Conservation (phyloP, 805 yeast species). For the Candida ulmi region DNA sequence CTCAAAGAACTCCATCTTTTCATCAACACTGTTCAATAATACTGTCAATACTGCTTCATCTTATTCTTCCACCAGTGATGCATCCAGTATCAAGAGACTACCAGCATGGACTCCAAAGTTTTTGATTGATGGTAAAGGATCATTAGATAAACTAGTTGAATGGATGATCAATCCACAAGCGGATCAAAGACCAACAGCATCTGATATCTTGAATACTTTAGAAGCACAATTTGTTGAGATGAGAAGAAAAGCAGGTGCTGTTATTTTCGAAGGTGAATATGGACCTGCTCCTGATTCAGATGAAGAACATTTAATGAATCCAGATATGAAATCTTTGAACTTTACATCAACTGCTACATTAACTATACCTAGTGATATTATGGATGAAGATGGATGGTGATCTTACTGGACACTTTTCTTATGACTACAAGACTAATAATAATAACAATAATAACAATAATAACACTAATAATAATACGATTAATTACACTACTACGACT, state of each 20-base stretch:
- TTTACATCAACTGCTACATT: slow-evolving; percentile 12
- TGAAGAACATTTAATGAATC: slow-evolving; percentile 19
- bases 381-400: slow-evolving; percentile 20
- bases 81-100: slow-evolving; percentile 26
- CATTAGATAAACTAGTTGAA: slow-evolving; percentile 73
- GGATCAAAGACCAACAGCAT: slow-evolving; percentile 72
- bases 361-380: slow-evolving; percentile 15
- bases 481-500: too few relatives aligned
- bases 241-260: slow-evolving; percentile 86
- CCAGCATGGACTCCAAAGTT: slow-evolving; percentile 89
- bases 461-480: too few relatives aligned
- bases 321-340: slow-evolving; percentile 17
- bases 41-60: slow-evolving; percentile 22
- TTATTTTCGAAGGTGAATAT: slow-evolving; percentile 91
- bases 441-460: too few relatives aligned
- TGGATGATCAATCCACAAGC: slow-evolving; percentile 91
- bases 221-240: slow-evolving; percentile 77
- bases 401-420: too few relatives aligned
- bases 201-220: slow-evolving; percentile 56
- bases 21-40: slow-evolving; percentile 17
- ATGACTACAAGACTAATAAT: too few relatives aligned
- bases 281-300: slow-evolving; percentile 66
- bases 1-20: slow-evolving; percentile 20
- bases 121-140: slow-evolving; percentile 62
- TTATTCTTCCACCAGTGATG: slow-evolving; percentile 22